Evolutionary conservation across 208 protist genomes (phyloP), one percentile per base, ranked within the genome.

Genomic region (Leishmania arabica): DNA sequence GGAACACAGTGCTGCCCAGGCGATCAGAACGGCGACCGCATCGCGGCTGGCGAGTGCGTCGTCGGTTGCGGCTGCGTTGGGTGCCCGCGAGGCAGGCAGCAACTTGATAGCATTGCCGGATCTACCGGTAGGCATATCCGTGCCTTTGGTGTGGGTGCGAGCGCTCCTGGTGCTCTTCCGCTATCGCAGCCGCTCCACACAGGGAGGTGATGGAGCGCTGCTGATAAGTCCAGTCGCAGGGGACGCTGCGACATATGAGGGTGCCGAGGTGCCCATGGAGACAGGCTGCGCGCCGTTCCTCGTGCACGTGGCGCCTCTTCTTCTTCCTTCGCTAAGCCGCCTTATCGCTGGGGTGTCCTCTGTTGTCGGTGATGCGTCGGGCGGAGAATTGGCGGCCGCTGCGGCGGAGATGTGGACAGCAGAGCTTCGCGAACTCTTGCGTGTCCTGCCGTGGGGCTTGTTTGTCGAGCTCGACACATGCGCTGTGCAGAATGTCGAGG

Each of bases 341-440:
- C 40, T 79, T 31, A 69, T 79, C 27, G 56, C 75, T 54, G 31
- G 34, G n/a, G 58, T 79, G 42, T 17, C 60, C 40, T 13, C 45
- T 34, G n/a, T 53, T 31, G 9, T 79, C 60, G 27, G 40, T 31
- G 37, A 24, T 24, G 45, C 31, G 27, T n/a, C 17, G 42, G 62
- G 8, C 49, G 45, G 42, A 15, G 47, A 49, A 27, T 47, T 34
- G 11, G 42, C 45, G 27, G 60, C 51, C 21, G 60, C 71, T 34
- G 73, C 71, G 53, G 73, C 79, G 24, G 72, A 73, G 27, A 31
- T 79, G 73, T 85, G 77, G 82, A 24, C 31, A 19, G 64, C 60
- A 27, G 82, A 85, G 56, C 54, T 85, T 49, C 82, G 69, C 6
- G 82, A 78, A 65, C 54, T 85, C 34, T 53, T 85, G 21, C 77